Evolutionary conservation across 2,329 filamentous ascomycete species (phyloP).

Genomic region (Sclerotinia subarctica): DNA sequence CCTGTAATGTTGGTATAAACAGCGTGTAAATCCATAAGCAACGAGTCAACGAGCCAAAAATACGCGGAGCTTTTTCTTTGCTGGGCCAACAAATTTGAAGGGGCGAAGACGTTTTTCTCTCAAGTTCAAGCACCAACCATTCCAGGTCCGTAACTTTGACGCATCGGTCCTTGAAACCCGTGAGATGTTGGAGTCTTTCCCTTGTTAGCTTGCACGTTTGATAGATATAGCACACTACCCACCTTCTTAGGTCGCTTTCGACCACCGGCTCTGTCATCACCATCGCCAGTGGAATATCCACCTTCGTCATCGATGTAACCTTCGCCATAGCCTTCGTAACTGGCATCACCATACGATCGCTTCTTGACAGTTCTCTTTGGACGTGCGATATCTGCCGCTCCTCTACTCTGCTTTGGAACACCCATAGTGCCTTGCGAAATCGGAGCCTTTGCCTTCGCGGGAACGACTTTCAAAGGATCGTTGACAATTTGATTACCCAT

Average conservation of each 20-base stretch:
- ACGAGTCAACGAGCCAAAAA: slow-evolving; percentile 14
- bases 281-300: slow-evolving; percentile 70
- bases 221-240: slow-evolving; percentile 31
- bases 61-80: background rate
- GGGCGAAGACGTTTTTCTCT: slow-evolving; percentile 14
- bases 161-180: slow-evolving; percentile 32
- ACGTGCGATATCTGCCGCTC: slow-evolving; percentile 41
- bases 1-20: slow-evolving; percentile 9
- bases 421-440: background rate
- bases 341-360: slow-evolving; percentile 70
- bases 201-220: slow-evolving; percentile 31
- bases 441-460: slow-evolving; percentile 21
- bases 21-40: slow-evolving; percentile 17
- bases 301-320: slow-evolving; percentile 65
- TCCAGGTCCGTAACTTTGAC: slow-evolving; percentile 52
- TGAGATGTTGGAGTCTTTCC: slow-evolving; percentile 31
- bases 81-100: background rate
- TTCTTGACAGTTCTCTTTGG: slow-evolving; percentile 68
- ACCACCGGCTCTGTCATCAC: slow-evolving; percentile 55
- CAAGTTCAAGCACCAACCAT: slow-evolving; percentile 52
- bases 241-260: slow-evolving; percentile 67
- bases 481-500: slow-evolving; percentile 34
- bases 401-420: slow-evolving; percentile 8
- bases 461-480: slow-evolving; percentile 24
- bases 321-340: slow-evolving; percentile 72